phyloP scores from a whole-genome alignment of 139 green algal species.

The Marvania coccoides region DNA sequence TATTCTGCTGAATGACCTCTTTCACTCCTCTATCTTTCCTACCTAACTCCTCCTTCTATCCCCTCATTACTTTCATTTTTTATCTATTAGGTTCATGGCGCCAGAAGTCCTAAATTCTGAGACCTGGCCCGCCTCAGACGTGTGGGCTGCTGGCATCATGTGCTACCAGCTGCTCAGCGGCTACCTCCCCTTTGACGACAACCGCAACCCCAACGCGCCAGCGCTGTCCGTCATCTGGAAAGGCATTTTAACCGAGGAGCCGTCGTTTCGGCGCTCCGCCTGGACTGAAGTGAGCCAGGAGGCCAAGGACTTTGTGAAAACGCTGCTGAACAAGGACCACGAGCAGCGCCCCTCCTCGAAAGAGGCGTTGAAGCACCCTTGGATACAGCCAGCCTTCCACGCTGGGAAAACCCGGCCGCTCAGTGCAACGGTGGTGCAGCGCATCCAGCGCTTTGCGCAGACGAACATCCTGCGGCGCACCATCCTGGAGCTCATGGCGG shows the following conservation, averaged over 20 bases:
- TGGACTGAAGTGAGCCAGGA: conserved; percentile 63
- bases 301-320: conserved; percentile 75
- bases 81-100: conserved; percentile 45
- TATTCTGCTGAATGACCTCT: background rate
- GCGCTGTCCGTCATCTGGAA: conserved; percentile 65
- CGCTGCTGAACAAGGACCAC: conserved; percentile 74
- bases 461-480: conserved; percentile 62
- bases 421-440: conserved; percentile 68
- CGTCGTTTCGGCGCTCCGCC: conserved; percentile 2
- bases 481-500: conserved; percentile 84
- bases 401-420: conserved; percentile 34
- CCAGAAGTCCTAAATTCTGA: conserved; percentile 68
- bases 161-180: conserved; percentile 74
- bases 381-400: conserved; percentile 47
- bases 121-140: conserved; percentile 62
- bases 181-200: conserved; percentile 82
- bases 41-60: background rate
- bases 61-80: background rate
- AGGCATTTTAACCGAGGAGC: conserved; percentile 19
- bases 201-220: conserved; percentile 46
- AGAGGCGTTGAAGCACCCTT: conserved; percentile 71
- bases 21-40: background rate
- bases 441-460: conserved; percentile 63
- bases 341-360: conserved; percentile 49
- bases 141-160: conserved; percentile 87